Percentiles rank a stretch among this genome's conserved stretches.
phyloP scores from a whole-genome alignment of 2,329 filamentous ascomycete species.

The Myriosclerotinia duriaeana region DNA sequence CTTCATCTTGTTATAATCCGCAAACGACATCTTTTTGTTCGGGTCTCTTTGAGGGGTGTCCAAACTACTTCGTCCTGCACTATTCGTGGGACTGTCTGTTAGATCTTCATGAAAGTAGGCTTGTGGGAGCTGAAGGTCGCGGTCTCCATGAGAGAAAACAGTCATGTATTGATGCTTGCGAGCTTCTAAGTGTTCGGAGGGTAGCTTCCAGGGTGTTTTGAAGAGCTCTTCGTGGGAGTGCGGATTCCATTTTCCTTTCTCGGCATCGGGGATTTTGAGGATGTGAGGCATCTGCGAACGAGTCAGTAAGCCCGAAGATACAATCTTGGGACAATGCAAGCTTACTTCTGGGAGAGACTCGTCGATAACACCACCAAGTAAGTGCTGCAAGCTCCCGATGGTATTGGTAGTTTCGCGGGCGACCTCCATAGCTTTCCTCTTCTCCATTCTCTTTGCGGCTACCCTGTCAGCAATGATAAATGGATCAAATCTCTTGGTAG shows the following conservation, averaged over 20 bases:
- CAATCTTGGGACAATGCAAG: constrained; percentile 10
- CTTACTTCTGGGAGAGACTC: constrained; percentile 22
- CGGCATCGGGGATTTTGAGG: constrained; percentile 19
- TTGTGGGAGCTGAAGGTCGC: constrained; percentile 34
- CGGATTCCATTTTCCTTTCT: constrained; percentile 5
- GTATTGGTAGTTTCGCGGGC: constrained; percentile 4
- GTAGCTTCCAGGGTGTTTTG: constrained; percentile 34
- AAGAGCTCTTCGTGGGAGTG: constrained; percentile 26
- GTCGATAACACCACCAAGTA: constrained; percentile 14
- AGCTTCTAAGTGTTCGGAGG: constrained; percentile 38
- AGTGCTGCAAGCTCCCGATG: constrained; percentile 9
- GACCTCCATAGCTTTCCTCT: constrained; percentile 16
- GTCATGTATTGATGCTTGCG: constrained; percentile 40
- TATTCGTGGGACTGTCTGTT: constrained; percentile 31
- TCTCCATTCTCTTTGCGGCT: constrained; percentile 13
- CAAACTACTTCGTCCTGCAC: constrained; percentile 35
- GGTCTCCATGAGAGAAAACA: constrained; percentile 34
- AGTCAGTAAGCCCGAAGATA: constrained; percentile 8
- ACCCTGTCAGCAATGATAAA: constrained; percentile 10
- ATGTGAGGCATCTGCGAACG: constrained; percentile 17
- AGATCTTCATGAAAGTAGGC: constrained; percentile 38
- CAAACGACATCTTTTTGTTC: constrained; percentile 39
- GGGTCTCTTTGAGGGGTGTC: constrained; percentile 36
- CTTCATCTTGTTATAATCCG: constrained; percentile 40
- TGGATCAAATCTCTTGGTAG: neutral